These are phyloP conservation scores for Alternaria alternata DNA, from an alignment of 2,329 filamentous ascomycete species.

Conservation along the genomic window DNA sequence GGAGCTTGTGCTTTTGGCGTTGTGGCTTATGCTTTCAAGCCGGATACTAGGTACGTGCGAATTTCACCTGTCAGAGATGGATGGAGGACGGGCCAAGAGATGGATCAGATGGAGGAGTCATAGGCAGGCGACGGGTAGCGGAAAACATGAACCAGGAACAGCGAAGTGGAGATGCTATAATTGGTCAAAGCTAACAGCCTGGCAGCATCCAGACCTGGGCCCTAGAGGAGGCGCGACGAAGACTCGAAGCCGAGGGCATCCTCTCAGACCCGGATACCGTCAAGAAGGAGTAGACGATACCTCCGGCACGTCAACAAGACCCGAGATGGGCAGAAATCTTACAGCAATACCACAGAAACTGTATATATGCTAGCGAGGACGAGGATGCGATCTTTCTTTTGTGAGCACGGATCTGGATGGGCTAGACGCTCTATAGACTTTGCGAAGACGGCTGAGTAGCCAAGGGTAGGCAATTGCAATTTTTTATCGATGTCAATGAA, in stretches of 20 bases:
- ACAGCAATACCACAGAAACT: slow-evolving; percentile 12
- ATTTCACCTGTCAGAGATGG: neutral
- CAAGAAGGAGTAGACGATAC: slow-evolving; percentile 51
- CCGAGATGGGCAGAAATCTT: neutral
- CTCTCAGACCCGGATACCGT: slow-evolving; percentile 75
- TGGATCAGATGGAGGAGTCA: neutral
- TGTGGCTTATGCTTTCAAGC: slow-evolving; percentile 93
- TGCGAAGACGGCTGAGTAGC: slow-evolving; percentile 4
- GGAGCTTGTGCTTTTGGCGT: slow-evolving; percentile 76
- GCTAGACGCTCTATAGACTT: slow-evolving; percentile 17
- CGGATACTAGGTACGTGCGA: slow-evolving; percentile 90
- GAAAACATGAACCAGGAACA: neutral
- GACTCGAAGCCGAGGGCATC: slow-evolving; percentile 95
- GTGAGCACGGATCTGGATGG: slow-evolving; percentile 16
- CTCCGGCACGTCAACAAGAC: neutral
- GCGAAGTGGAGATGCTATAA: neutral
- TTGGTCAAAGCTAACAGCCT: slow-evolving; percentile 26
- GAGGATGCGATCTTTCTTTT: slow-evolving; percentile 13
- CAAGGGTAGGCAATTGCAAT: slow-evolving; percentile 14
- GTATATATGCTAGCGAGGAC: slow-evolving; percentile 14
- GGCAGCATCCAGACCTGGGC: slow-evolving; percentile 98
- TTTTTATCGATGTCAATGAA: neutral
- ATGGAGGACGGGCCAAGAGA: neutral
- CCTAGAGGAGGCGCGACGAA: slow-evolving; percentile 91
- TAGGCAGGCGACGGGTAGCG: no score